Percentiles rank a stretch among this genome's conserved stretches.
These are phyloP conservation scores for Austroboletus niveus DNA, from an alignment of 1,284 basidiomycete genomes.

Conservation along the genomic window DNA sequence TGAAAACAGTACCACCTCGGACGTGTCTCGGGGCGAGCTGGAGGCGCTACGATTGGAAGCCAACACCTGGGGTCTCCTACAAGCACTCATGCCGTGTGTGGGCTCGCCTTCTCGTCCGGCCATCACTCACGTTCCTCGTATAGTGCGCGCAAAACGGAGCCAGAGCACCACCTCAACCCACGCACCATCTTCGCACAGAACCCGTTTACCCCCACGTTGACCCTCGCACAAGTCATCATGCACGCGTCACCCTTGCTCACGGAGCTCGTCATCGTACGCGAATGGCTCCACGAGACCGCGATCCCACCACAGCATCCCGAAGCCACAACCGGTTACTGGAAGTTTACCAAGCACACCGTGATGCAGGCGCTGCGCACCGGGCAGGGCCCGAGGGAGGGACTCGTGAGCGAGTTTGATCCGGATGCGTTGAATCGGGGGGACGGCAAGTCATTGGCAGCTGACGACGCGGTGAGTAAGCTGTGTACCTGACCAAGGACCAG, in stretches of 20 bases:
- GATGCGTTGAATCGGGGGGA: constrained; percentile 63
- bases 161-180: constrained; percentile 44
- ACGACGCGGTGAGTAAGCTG: constrained; percentile 63
- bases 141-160: constrained; percentile 64
- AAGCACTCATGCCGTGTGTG: constrained; percentile 67
- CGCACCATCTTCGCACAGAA: constrained; percentile 61
- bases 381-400: constrained; percentile 42
- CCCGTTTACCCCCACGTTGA: constrained; percentile 74
- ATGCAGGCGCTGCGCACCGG: constrained; percentile 64
- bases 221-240: constrained; percentile 71
- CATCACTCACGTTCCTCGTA: neutral
- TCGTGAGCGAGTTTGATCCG: constrained; percentile 73
- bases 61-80: constrained; percentile 80
- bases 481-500: neutral
- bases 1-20: constrained; percentile 41
- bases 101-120: constrained; percentile 15
- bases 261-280: constrained; percentile 74
- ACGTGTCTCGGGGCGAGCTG: constrained; percentile 47
- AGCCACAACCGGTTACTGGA: constrained; percentile 76
- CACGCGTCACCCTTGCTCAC: constrained; percentile 55
- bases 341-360: constrained; percentile 74
- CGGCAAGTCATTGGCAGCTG: constrained; percentile 56
- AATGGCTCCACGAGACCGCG: constrained; percentile 79
- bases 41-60: constrained; percentile 69
- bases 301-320: constrained; percentile 59